Percentiles rank a stretch among this genome's conserved stretches.
These are phyloP conservation scores for Dendrobium catenatum DNA, from an alignment of 106 monocot genomes.

Conservation along the genomic window DNA sequence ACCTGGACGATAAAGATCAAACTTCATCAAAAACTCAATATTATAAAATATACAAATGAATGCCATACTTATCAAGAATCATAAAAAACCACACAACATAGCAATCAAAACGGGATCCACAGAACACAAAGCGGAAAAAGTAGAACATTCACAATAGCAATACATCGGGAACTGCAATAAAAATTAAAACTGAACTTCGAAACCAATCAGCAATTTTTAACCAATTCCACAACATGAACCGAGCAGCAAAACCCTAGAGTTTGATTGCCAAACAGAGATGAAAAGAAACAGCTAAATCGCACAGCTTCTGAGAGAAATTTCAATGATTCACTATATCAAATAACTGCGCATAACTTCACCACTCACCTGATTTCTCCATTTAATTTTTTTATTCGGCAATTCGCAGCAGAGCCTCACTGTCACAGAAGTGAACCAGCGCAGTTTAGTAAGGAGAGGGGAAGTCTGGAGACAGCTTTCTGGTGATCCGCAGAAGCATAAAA, in stretches of 20 bases:
- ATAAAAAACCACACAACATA: neutral
- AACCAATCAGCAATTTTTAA: neutral
- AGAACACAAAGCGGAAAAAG: neutral
- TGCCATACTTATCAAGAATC: neutral
- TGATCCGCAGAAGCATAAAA: neutral
- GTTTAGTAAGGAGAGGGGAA: neutral
- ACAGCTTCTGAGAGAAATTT: neutral
- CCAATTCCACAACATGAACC: neutral
- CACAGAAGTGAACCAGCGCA: neutral
- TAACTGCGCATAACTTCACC: neutral
- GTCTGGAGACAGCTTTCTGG: neutral
- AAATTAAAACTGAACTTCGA: neutral
- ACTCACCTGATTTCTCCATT: slow-evolving; percentile 8
- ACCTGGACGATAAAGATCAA: neutral
- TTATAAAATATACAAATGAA: neutral
- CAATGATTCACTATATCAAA: too few relatives aligned
- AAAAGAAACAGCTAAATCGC: neutral
- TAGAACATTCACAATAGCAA: neutral
- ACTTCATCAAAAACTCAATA: neutral
- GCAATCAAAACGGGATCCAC: neutral
- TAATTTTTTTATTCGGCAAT: neutral
- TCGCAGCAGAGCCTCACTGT: neutral
- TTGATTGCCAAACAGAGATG: neutral
- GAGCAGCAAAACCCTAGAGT: neutral
- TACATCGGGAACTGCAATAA: neutral